Base-by-base conservation (phyloP, 2,329 filamentous ascomycete species). In the Epichloe aotearoae region DNA sequence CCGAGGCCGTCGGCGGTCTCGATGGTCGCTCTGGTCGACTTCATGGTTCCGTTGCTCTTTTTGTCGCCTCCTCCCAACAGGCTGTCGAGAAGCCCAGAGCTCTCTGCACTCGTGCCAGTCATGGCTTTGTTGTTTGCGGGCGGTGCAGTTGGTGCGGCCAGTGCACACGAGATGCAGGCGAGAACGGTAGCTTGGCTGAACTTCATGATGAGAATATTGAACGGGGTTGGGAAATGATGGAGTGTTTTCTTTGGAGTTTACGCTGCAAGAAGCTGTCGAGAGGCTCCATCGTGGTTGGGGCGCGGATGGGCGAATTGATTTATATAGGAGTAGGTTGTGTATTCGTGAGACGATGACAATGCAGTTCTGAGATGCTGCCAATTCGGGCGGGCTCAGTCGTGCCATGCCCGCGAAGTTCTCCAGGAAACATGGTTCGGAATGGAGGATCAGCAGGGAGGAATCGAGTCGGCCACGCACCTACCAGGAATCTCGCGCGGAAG, bases 141-240 rank as follows among this genome's bases (percentile, higher is more conserved):
- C 33, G 45, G 45, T 17, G 46, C 46, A 40, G 46, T 39, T 8
- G 46, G 47, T 34, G 47, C 47, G 39, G 47, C 47, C 37, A 42
- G 17, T 14, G 39, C 39, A 14, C 38, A 15, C 10, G 47, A 41
- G 47, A 49, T 42, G 38, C 37, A 49, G 39, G 47, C 47, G n/a
- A 49, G 47, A 12, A 49, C 7, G 47, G 38, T 20, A 34, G 38
- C 47, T 20, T 33, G 20, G 15, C 8, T n/a, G 47, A 42, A 17
- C 47, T 49, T 41, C 47, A 42, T 49, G 5, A 30, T 49, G 36
- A 38, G 36, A n/a, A n/a, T 17, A 37, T 4, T 14, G 17, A 17
- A 20, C 4, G 11, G 11, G 36, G n/a, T 1, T 19, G n/a, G 26
- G 26, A 30, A 10, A 30, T 30, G 26, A 30, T 11, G 26, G 8